Conservation (phyloP, 2,329 filamentous ascomycete species). For the Fusarium heterosporum region DNA sequence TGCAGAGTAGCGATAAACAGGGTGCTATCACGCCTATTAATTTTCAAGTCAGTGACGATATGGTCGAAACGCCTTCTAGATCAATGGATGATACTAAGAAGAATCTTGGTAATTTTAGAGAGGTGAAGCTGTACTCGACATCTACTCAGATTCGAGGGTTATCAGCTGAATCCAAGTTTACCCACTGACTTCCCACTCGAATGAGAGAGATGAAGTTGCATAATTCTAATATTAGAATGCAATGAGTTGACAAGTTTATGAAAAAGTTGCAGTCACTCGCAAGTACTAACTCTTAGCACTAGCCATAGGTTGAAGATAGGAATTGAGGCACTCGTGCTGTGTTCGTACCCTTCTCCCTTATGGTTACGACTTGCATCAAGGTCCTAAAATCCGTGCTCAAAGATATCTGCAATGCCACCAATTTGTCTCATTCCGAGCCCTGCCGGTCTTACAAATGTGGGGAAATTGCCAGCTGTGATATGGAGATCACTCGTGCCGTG, state of each 20-base stretch:
- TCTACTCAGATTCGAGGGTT: too few species aligned
- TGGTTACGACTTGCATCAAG: not conserved
- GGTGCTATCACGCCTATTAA: constrained; percentile 88
- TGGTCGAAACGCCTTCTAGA: constrained; percentile 86
- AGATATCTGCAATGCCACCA: not conserved
- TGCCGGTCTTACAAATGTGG: not conserved
- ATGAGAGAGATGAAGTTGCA: too few species aligned
- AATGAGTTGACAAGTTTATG: too few species aligned
- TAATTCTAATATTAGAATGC: too few species aligned
- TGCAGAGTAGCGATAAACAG: constrained; percentile 87
- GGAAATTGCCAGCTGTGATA: not conserved
- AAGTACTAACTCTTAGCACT: too few species aligned
- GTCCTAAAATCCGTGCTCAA: too few species aligned
- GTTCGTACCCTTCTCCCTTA: not conserved
- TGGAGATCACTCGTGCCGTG: not conserved
- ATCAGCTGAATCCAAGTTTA: too few species aligned
- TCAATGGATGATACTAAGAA: constrained; percentile 85
- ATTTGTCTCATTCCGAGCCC: not conserved
- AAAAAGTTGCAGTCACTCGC: too few species aligned
- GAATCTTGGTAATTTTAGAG: constrained; percentile 81
- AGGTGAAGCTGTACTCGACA: constrained; percentile 76
- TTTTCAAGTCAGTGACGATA: constrained; percentile 88
- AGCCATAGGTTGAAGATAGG: too few species aligned
- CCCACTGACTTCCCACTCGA: too few species aligned
- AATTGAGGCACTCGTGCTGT: not conserved